These are phyloP conservation scores for Solanum appendiculatum DNA, from an alignment of 257 asterid genomes.

Conservation along the genomic window DNA sequence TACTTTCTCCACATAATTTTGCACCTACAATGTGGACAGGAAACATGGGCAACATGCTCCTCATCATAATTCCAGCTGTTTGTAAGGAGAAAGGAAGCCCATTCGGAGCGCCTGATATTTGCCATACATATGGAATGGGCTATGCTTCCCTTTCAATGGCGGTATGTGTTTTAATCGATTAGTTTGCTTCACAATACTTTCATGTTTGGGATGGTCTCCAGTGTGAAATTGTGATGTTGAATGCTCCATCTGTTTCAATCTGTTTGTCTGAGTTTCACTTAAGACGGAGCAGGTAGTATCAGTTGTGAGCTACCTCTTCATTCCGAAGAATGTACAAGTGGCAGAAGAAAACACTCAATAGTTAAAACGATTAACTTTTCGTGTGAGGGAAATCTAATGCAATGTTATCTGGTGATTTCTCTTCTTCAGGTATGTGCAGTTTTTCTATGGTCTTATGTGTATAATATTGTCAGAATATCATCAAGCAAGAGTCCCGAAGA, in stretches of 20 bases:
- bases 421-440: slow-evolving; percentile 64
- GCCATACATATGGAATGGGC: slow-evolving; percentile 5
- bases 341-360: background rate
- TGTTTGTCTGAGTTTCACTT: background rate
- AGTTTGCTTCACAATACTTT: background rate
- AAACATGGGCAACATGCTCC: slow-evolving; percentile 71
- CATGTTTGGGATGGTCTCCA: background rate
- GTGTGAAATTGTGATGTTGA: background rate
- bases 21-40: slow-evolving; percentile 26
- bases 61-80: slow-evolving; percentile 79
- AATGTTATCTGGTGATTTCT: background rate
- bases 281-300: background rate
- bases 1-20: background rate
- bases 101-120: slow-evolving; percentile 5
- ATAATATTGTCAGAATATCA: slow-evolving; percentile 60
- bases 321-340: background rate
- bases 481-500: slow-evolving; percentile 35
- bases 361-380: background rate
- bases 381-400: background rate
- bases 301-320: background rate
- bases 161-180: background rate
- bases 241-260: background rate
- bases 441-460: slow-evolving; percentile 71
- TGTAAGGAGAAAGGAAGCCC: slow-evolving; percentile 47
- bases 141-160: slow-evolving; percentile 20